Evolutionary conservation across 2,329 filamentous ascomycete genomes (phyloP).

Genomic region (Claviceps digitariae): DNA sequence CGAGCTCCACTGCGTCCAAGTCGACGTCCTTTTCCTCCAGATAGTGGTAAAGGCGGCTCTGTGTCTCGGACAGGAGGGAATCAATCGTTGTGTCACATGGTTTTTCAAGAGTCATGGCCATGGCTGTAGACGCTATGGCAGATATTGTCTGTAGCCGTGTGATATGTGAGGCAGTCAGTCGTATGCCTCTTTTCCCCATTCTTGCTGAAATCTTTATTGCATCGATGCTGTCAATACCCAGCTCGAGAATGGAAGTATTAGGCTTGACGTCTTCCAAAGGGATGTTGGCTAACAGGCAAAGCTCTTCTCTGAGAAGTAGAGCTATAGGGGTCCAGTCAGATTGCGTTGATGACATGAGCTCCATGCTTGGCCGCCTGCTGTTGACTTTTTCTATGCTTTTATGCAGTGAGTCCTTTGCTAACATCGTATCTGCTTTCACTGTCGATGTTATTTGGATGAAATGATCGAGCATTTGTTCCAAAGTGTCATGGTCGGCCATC

Average conservation of each 20-base stretch:
- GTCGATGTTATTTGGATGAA: constrained; percentile 17
- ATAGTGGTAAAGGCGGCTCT: constrained; percentile 22
- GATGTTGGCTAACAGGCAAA: constrained; percentile 48
- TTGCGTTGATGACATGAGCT: background rate
- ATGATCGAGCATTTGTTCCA: constrained; percentile 25
- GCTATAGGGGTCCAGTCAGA: constrained; percentile 24
- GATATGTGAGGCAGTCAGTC: constrained; percentile 59
- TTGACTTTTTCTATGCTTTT: background rate
- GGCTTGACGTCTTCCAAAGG: constrained; percentile 37
- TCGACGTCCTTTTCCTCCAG: constrained; percentile 21
- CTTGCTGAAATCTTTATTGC: constrained; percentile 69
- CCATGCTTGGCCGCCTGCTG: too few relatives aligned
- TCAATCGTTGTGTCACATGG: too few relatives aligned
- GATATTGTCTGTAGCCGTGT: constrained; percentile 58
- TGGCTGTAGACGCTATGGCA: constrained; percentile 13
- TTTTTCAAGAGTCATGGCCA: constrained; percentile 27
- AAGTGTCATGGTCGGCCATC: constrained; percentile 16
- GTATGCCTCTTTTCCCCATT: constrained; percentile 46
- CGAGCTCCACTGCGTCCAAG: constrained; percentile 33
- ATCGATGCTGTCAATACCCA: constrained; percentile 88
- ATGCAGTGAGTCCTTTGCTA: background rate
- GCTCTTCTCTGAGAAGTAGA: constrained; percentile 39
- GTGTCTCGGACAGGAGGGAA: background rate
- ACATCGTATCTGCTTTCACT: constrained; percentile 6
- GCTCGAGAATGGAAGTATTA: constrained; percentile 56